phyloP scores from a whole-genome alignment of 192 early-diverging fungal species.

The Rhizoclosmatium sp. region DNA sequence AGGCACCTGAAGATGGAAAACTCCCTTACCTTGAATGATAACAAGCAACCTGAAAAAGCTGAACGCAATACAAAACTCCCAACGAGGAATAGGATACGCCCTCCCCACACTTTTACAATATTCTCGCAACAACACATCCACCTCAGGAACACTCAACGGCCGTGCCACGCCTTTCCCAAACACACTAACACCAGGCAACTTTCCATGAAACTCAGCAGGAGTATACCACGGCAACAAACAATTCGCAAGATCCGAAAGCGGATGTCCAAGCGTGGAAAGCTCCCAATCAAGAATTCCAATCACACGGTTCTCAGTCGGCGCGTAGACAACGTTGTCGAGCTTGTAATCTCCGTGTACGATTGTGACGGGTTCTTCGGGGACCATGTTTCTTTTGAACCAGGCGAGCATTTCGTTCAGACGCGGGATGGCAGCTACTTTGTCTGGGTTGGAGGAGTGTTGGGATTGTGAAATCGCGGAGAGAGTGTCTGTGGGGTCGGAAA shows the following conservation, averaged over 20 bases:
- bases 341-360: slow-evolving; percentile 96
- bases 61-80: slow-evolving; percentile 86
- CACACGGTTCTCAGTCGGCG: slow-evolving; percentile 65
- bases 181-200: slow-evolving; percentile 8
- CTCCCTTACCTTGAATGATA: slow-evolving; percentile 18
- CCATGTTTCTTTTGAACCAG: slow-evolving; percentile 77
- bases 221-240: slow-evolving; percentile 76
- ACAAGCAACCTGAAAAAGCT: slow-evolving; percentile 80
- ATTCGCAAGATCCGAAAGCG: slow-evolving; percentile 89
- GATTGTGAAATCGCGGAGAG: slow-evolving; percentile 66
- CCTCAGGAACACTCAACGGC: slow-evolving; percentile 65
- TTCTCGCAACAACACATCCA: slow-evolving; percentile 69
- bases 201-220: neutral
- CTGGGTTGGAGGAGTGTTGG: slow-evolving; percentile 69
- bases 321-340: slow-evolving; percentile 77
- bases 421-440: slow-evolving; percentile 72
- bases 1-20: neutral
- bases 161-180: slow-evolving; percentile 37
- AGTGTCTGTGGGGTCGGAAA: slow-evolving; percentile 31
- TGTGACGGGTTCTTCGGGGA: slow-evolving; percentile 74
- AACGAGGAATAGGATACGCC: slow-evolving; percentile 78
- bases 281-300: slow-evolving; percentile 94
- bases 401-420: slow-evolving; percentile 70
- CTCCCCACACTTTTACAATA: slow-evolving; percentile 73
- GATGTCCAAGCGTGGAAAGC: slow-evolving; percentile 88